phyloP scores from a whole-genome alignment of 2,329 filamentous ascomycete genomes.

The Fusarium beomiforme region DNA sequence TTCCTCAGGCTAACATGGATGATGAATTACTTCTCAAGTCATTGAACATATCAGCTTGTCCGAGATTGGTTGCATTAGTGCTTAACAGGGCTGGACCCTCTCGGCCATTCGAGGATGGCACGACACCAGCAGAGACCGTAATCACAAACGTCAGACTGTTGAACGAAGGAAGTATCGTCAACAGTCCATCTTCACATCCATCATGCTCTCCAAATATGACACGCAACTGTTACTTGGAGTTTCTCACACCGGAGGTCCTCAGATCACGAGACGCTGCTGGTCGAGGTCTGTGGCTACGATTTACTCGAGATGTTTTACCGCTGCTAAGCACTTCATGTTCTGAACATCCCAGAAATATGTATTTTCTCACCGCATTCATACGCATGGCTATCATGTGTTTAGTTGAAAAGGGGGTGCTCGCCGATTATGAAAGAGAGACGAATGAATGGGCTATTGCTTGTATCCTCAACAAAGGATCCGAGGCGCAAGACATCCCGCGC shows the following conservation, averaged over 20 bases:
- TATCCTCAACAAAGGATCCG: constrained; percentile 7
- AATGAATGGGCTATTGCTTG: constrained; percentile 27
- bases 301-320: constrained; percentile 32
- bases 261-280: constrained; percentile 24
- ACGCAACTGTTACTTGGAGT: constrained; percentile 9
- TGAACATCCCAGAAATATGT: constrained; percentile 9
- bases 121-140: constrained; percentile 45
- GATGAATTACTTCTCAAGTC: constrained; percentile 36
- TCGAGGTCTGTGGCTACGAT: constrained; percentile 42
- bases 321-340: constrained; percentile 4
- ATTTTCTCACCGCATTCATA: constrained; percentile 26
- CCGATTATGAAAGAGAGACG: constrained; percentile 26
- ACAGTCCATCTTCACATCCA: constrained; percentile 34
- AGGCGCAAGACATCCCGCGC: not conserved
- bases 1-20: constrained; percentile 11
- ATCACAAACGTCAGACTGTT: constrained; percentile 39
- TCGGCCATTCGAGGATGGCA: constrained; percentile 22
- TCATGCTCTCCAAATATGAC: constrained; percentile 36
- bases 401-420: constrained; percentile 20
- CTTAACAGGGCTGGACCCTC: constrained; percentile 31
- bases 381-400: constrained; percentile 25
- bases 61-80: constrained; percentile 39
- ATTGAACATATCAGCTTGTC: constrained; percentile 41
- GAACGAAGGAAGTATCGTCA: not conserved
- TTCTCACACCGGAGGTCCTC: constrained; percentile 42